Conservation (phyloP, 2,329 filamentous ascomycete genomes). For the Penicillium sp. region DNA sequence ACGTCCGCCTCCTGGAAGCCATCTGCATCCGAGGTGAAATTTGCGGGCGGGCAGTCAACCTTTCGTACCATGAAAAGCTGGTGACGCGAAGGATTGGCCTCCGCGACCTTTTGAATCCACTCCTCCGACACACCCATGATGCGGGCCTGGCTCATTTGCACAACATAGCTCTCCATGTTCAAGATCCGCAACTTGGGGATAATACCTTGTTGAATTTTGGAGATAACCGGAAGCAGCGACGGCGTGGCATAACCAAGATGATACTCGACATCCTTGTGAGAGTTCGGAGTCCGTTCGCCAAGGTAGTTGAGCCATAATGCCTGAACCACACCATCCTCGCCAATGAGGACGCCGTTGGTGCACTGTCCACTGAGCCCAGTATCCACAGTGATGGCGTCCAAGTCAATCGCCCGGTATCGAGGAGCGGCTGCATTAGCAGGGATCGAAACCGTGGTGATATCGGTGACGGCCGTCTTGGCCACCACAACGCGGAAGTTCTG, state of each 20-base stretch:
- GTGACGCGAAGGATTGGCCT: constrained; percentile 83
- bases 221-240: constrained; percentile 79
- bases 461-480: constrained; percentile 88
- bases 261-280: constrained; percentile 88
- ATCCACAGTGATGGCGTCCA: constrained; percentile 95
- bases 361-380: constrained; percentile 87
- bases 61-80: constrained; percentile 99
- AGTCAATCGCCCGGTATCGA: constrained; percentile 87
- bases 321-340: constrained; percentile 85
- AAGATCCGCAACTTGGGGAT: constrained; percentile 81
- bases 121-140: constrained; percentile 96
- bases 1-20: constrained; percentile 85
- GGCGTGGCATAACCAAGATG: constrained; percentile 88
- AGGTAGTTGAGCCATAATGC: constrained; percentile 96
- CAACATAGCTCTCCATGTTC: constrained; percentile 87
- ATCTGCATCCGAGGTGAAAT: constrained; percentile 43
- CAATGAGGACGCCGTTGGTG: constrained; percentile 85
- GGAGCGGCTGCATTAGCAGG: constrained; percentile 88
- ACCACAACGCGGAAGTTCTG: constrained; percentile 90
- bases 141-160: constrained; percentile 93
- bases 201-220: constrained; percentile 72
- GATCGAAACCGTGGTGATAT: constrained; percentile 94
- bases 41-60: constrained; percentile 58
- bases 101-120: constrained; percentile 86
- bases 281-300: constrained; percentile 73